Conservation (phyloP, 108 stramenopile genomes). For the Conticribra weissflogii region DNA sequence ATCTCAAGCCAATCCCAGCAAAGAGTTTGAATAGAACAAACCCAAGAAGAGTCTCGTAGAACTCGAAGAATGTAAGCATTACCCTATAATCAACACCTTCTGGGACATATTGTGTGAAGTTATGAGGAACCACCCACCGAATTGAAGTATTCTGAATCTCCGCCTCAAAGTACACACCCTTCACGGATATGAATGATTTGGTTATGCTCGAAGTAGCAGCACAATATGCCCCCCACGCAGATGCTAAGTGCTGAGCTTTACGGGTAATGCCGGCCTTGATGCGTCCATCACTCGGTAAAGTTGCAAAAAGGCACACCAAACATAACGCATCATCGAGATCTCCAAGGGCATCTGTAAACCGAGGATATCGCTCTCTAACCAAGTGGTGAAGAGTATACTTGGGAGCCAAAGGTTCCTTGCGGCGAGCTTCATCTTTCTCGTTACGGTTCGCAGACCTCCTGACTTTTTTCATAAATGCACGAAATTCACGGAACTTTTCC, state of each 20-base stretch:
- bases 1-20: constrained; percentile 84
- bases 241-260: constrained; percentile 82
- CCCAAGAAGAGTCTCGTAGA: constrained; percentile 93
- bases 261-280: constrained; percentile 81
- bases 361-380: constrained; percentile 98
- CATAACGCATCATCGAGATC: constrained; percentile 98
- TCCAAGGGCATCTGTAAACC: constrained; percentile 93
- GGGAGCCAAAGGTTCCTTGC: constrained; percentile 79
- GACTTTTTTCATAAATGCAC: constrained; percentile 95
- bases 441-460: constrained; percentile 75
- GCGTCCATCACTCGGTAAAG: constrained; percentile 78
- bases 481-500: constrained; percentile 95
- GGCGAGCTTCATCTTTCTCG: constrained; percentile 88
- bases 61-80: constrained; percentile 99
- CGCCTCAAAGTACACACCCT: constrained; percentile 44
- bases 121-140: constrained; percentile 96
- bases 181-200: constrained; percentile 97
- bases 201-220: constrained; percentile 81
- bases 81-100: constrained; percentile 97
- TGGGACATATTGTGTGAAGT: constrained; percentile 93
- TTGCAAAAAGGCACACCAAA: constrained; percentile 92
- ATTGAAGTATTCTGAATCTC: constrained; percentile 39
- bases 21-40: constrained; percentile 98
- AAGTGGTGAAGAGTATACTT: constrained; percentile 95
- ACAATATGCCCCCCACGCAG: constrained; percentile 95